Evolutionary conservation across 257 asterid genomes (phyloP), one percentile per base, ranked within the genome.

Genomic region (Verbena officinalis): DNA sequence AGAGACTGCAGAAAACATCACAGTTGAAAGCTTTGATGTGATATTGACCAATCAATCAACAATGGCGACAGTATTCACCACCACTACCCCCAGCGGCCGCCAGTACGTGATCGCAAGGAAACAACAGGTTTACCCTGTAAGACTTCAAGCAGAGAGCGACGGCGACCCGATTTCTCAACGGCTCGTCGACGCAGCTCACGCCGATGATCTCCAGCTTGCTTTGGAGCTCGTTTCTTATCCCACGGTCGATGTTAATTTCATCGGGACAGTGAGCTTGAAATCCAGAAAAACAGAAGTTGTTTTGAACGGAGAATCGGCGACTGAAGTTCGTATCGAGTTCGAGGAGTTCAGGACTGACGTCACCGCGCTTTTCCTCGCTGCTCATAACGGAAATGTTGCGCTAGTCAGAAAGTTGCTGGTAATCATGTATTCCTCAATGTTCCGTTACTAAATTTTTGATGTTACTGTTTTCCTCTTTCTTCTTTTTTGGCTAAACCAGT

Each of bases 281-380:
- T 68, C 77, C 14, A 76, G 85, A 24, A 88, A 75, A 72, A 66
- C 96, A 1, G 91, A 85, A 75, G 67, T 88, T 21, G 85, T 80
- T 40, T 48, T 85, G 78, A 79, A 79, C 69, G 91, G 88, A 10
- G 91, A 85, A 59, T 64, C 70, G 64, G 81, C 94, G 38, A 75
- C 62, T 12, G 73, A 74, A 17, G 87, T 88, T 23, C 71, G 79
- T n/a, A 63, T 80, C 4, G 95, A 83, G 62, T 80, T 77, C 67
- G 89, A 88, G 51, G 96, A 88, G 84, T 88, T 83, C 58, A 81
- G 80, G 76, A 85, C 96, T 55, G 96, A 88, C 74, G 91, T 83
- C 70, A 78, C 91, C 24, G 77, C 91, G 7, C 78, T 88, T 33
- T 88, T 88, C 77, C 84, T 85, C 38, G 91, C 96, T 4, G 84